phyloP scores from a whole-genome alignment of 75 land plant genomes.

The Selaginella tamariscina region DNA sequence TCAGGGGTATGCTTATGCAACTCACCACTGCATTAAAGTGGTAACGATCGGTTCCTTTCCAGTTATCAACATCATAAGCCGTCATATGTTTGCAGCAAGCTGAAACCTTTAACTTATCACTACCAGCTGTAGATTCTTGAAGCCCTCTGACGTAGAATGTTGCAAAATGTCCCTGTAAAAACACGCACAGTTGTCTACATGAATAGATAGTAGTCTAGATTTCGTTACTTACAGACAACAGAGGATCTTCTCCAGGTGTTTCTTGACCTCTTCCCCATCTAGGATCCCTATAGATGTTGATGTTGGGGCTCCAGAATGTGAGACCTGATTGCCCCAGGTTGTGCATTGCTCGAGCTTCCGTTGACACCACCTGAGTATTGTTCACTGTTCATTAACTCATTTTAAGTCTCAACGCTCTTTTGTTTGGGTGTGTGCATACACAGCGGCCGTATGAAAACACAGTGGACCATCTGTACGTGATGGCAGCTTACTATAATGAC shows the following conservation, averaged over 20 bases:
- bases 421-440: too few species aligned
- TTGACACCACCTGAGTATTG: slow-evolving; percentile 90
- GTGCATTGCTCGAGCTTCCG: slow-evolving; percentile 89
- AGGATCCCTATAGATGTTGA: slow-evolving; percentile 79
- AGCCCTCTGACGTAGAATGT: slow-evolving; percentile 10
- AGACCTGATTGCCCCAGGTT: slow-evolving; percentile 68
- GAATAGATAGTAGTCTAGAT: too few species aligned
- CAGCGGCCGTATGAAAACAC: too few species aligned
- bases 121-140: neutral
- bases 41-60: slow-evolving; percentile 24
- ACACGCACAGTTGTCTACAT: too few species aligned
- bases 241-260: slow-evolving; percentile 90
- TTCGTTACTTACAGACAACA: too few species aligned
- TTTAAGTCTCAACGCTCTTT: too few species aligned
- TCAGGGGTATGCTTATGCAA: too few species aligned
- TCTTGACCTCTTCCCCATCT: slow-evolving; percentile 92
- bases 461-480: too few species aligned
- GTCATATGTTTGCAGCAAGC: slow-evolving; percentile 34
- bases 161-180: slow-evolving; percentile 1
- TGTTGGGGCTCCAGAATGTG: slow-evolving; percentile 85
- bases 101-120: slow-evolving; percentile 21
- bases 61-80: slow-evolving; percentile 28
- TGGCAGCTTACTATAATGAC: too few species aligned
- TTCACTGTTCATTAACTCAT: too few species aligned
- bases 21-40: slow-evolving; percentile 25